Base-by-base conservation (phyloP, 495 filamentous ascomycete genomes). In the Trichocladium uniseriatum region DNA sequence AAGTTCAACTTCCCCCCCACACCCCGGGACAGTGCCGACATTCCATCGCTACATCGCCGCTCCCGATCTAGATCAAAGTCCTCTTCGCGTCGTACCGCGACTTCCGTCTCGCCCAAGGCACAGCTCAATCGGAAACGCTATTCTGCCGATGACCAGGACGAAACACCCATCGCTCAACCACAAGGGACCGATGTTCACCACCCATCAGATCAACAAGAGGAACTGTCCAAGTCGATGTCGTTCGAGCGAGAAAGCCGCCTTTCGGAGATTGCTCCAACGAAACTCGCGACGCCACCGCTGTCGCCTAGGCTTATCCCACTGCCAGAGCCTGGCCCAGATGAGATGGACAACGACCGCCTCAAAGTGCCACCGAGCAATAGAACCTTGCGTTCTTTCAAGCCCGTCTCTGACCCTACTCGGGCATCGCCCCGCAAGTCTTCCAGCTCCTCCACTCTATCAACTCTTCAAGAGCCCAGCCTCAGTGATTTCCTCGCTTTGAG, bases 401-500 rank as follows among this genome's bases (percentile, higher is more conserved):
- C 36, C 11, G 34, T 36, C 37, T 43, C 48, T 8, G 14, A 14
- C 10, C 28, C 19, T 18, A 43, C 41, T 27, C 31, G 32, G 51
- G 16, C 32, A 36, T 18, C 48, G 11, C 29, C 53, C 22, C 45
- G 38, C 61, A 55, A 51, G 48, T 49, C 62, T 35, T 40, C 47
- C 51, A 52, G 57, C 43, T 10, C 62, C 44, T 38, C 64, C 41
- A 38, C 43, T 45, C 15, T 62, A 46, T 5, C 47, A 39, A 38
- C 31, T 13, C 60, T 74, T 5, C 56, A 44, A 28, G 71, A 74
- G 34, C 72, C 72, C n/a, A 66, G 58, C 18, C 53, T 75, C 24
- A 61, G 61, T 7, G 72, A 75, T 8, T 75, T 75, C 42, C 59
- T 69, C 38, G 53, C 62, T 3, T 61, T 75, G 2, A 65, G 61